These are phyloP conservation scores for Myriosclerotinia scirpicola DNA, from an alignment of 2,329 filamentous ascomycete species.

Conservation along the genomic window DNA sequence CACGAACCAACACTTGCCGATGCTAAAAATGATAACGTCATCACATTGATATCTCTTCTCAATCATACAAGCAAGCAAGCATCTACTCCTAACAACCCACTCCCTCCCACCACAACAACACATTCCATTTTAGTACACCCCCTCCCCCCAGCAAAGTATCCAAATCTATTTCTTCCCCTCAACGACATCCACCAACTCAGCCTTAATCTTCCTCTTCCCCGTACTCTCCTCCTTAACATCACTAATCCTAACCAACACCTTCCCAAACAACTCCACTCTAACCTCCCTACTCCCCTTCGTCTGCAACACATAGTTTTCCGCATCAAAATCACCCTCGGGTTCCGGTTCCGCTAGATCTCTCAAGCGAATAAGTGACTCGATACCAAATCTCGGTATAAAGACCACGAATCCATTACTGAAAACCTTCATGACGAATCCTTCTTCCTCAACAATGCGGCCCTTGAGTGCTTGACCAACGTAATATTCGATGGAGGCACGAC, in stretches of 20 bases:
- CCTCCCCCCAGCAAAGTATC: accelerated
- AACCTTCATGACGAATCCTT: constrained; percentile 94
- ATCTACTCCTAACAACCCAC: background rate
- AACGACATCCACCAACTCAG: constrained; percentile 56
- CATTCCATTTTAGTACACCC: too few relatives aligned
- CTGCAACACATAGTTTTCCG: constrained; percentile 76
- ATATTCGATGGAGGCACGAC: constrained; percentile 91
- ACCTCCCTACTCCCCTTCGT: constrained; percentile 56
- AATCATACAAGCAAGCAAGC: background rate
- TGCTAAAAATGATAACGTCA: background rate
- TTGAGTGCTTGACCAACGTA: constrained; percentile 97
- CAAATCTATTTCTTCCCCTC: background rate
- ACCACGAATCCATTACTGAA: constrained; percentile 98
- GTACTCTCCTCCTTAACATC: constrained; percentile 93
- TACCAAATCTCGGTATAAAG: constrained; percentile 91
- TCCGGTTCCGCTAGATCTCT: constrained; percentile 77
- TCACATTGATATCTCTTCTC: constrained; percentile 15
- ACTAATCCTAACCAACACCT: constrained; percentile 82
- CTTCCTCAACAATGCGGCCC: constrained; percentile 72
- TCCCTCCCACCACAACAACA: background rate
- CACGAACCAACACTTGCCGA: too few relatives aligned
- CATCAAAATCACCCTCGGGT: constrained; percentile 80
- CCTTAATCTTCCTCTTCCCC: constrained; percentile 89
- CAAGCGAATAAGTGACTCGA: constrained; percentile 86
- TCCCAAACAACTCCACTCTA: constrained; percentile 83